Conservation (phyloP, 2,329 filamentous ascomycete species). For the Colletotrichum chrysophilum region DNA sequence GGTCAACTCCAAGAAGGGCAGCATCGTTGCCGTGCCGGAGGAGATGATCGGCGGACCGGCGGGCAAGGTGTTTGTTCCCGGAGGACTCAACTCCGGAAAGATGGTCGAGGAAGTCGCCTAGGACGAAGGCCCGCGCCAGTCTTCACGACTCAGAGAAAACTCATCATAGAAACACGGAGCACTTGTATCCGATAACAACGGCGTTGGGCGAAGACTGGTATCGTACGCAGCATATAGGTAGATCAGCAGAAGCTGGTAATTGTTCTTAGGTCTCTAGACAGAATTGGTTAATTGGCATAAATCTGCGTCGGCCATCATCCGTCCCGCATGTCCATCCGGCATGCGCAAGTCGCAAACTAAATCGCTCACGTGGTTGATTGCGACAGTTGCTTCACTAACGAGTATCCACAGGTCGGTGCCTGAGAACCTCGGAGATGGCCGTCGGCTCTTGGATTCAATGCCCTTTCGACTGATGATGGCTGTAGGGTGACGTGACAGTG, state of each 20-base stretch:
- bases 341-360: neutral
- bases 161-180: neutral
- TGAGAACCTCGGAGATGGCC: neutral
- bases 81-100: constrained; percentile 43
- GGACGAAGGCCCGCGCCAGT: neutral
- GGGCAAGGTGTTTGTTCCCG: constrained; percentile 60
- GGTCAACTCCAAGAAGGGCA: constrained; percentile 71
- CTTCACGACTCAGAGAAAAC: neutral
- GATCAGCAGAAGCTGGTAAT: neutral
- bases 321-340: neutral
- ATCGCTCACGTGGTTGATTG: neutral
- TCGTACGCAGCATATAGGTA: neutral
- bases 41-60: constrained; percentile 71
- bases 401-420: neutral
- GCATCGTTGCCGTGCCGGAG: constrained; percentile 66
- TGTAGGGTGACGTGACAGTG: neutral
- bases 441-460: neutral
- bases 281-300: neutral
- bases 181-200: neutral
- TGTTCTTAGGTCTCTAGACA: neutral
- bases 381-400: neutral
- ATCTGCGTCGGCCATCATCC: neutral
- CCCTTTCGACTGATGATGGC: neutral
- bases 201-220: neutral
- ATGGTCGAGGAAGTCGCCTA: constrained; percentile 62